A percentile compares a stretch with the other conserved stretches of the same genome.
Conservation (phyloP, 768 basidiomycete species). For the Neoboletus subvelutipes region DNA sequence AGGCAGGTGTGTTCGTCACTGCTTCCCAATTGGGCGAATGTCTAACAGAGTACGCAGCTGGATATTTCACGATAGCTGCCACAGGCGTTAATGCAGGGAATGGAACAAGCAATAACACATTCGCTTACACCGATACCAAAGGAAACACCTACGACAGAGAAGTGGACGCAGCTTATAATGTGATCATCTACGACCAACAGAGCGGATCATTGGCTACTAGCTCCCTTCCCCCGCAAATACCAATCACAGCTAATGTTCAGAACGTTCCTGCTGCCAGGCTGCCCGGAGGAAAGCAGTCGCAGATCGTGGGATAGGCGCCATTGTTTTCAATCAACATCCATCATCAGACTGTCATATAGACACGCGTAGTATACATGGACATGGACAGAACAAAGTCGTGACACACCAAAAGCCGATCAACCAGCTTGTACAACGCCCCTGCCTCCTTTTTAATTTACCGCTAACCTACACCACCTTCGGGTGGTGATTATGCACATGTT, state of each 20-base stretch:
- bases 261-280: constrained; percentile 29
- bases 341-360: constrained; percentile 4
- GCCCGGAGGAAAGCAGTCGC: constrained; percentile 32
- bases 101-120: constrained; percentile 68
- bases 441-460: constrained; percentile 6
- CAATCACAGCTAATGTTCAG: neutral
- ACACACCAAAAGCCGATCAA: neutral
- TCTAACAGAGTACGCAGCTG: constrained; percentile 36
- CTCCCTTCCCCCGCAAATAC: constrained; percentile 5
- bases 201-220: constrained; percentile 47
- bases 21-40: neutral
- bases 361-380: constrained; percentile 10
- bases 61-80: constrained; percentile 46
- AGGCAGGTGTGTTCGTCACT: constrained; percentile 44
- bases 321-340: neutral
- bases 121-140: constrained; percentile 55
- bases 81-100: constrained; percentile 55
- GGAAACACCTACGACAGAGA: constrained; percentile 63
- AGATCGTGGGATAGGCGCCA: neutral
- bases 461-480: constrained; percentile 16
- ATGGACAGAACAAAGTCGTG: constrained; percentile 4
- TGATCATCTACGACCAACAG: constrained; percentile 58
- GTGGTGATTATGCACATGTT: constrained; percentile 34
- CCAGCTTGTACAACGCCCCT: neutral
- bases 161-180: constrained; percentile 60